phyloP scores from a whole-genome alignment of 1,139 yeast genomes.

The Kluyveromyces marxianus region DNA sequence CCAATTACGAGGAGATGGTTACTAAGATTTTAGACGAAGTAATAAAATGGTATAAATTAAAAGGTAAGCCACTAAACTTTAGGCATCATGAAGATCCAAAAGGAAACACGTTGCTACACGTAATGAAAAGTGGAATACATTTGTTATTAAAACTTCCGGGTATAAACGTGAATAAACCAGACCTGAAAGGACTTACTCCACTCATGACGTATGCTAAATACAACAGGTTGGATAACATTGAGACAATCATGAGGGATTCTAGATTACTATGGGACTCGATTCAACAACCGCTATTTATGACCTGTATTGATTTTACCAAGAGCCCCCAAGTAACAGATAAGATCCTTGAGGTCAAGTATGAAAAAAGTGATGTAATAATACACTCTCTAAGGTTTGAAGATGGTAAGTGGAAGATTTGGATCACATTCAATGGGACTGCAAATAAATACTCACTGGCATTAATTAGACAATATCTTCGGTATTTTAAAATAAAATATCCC shows the following conservation, averaged over 20 bases:
- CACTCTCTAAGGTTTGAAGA: slow-evolving; percentile 16
- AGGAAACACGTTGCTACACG: slow-evolving; percentile 74
- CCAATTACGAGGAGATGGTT: slow-evolving; percentile 48
- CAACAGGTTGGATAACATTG: slow-evolving; percentile 54
- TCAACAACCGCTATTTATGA: slow-evolving; percentile 30
- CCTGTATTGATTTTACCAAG: slow-evolving; percentile 47
- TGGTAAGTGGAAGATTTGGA: slow-evolving; percentile 16
- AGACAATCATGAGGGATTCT: slow-evolving; percentile 38
- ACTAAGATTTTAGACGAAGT: slow-evolving; percentile 41
- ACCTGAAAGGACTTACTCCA: slow-evolving; percentile 58
- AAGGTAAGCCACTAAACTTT: slow-evolving; percentile 34
- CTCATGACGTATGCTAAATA: slow-evolving; percentile 64
- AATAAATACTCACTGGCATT: slow-evolving; percentile 8
- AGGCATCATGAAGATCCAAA: slow-evolving; percentile 59
- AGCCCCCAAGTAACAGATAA: slow-evolving; percentile 27
- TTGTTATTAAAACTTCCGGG: slow-evolving; percentile 36
- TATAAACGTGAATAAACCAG: slow-evolving; percentile 56
- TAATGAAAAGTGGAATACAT: slow-evolving; percentile 43
- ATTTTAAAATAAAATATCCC: slow-evolving; percentile 6
- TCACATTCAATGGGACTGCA: slow-evolving; percentile 9
- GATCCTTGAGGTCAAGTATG: slow-evolving; percentile 13
- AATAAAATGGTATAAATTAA: slow-evolving; percentile 34
- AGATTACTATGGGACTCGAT: slow-evolving; percentile 39
- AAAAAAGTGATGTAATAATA: slow-evolving; percentile 10
- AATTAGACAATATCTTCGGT: slow-evolving; percentile 10